Percentiles rank a stretch among this genome's conserved stretches.
phyloP scores from a whole-genome alignment of 176 grass and related monocot species.

The Carex kokanica region DNA sequence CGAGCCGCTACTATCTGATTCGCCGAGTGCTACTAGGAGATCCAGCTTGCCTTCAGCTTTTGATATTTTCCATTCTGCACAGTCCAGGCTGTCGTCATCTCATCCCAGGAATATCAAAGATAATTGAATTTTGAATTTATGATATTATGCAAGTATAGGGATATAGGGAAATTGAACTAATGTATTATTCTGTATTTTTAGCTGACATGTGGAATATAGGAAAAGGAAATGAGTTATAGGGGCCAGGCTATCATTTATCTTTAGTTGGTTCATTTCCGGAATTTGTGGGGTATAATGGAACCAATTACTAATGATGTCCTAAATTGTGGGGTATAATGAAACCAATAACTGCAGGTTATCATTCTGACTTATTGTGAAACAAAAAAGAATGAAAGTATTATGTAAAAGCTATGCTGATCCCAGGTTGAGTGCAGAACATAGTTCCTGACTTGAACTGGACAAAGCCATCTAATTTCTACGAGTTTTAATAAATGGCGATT shows the following conservation, averaged over 20 bases:
- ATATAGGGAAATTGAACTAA: background rate
- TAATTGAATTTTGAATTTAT: slow-evolving; percentile 33
- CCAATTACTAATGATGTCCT: background rate
- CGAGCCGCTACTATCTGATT: slow-evolving; percentile 78
- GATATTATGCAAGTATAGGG: background rate
- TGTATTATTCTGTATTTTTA: background rate
- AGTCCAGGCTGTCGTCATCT: slow-evolving; percentile 56
- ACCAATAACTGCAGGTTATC: no score
- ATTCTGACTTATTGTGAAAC: no score
- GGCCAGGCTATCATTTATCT: background rate
- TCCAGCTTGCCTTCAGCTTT: slow-evolving; percentile 50
- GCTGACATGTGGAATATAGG: background rate
- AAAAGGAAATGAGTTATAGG: background rate
- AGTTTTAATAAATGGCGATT: no score
- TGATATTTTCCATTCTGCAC: slow-evolving; percentile 76
- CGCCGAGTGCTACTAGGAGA: slow-evolving; percentile 57
- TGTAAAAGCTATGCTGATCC: no score
- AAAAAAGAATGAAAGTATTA: no score
- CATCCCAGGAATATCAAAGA: slow-evolving; percentile 62
- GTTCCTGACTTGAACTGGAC: background rate
- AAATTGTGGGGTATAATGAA: background rate
- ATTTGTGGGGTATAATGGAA: background rate
- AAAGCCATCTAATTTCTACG: no score
- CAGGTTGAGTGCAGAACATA: background rate
- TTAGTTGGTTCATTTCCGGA: background rate